A percentile compares a stretch with the other conserved stretches of the same genome.
These are phyloP conservation scores for Pichia cactophila DNA, from an alignment of 1,139 yeast species.

Conservation along the genomic window DNA sequence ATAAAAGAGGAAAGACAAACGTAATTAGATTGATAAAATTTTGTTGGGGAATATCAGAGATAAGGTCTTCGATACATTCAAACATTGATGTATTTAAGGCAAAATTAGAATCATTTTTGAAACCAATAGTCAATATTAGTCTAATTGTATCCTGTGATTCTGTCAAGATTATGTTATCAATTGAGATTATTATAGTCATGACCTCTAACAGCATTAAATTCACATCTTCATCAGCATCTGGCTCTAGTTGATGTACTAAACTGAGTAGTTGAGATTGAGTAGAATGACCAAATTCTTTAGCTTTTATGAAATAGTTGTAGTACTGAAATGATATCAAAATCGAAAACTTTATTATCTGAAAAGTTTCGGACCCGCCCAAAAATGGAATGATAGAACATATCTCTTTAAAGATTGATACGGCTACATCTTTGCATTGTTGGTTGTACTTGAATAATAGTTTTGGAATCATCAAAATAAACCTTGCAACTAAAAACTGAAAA, in stretches of 20 bases:
- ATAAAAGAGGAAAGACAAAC: conserved; percentile 45
- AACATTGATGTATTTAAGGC: conserved; percentile 53
- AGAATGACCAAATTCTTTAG: conserved; percentile 19
- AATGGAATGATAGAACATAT: conserved; percentile 25
- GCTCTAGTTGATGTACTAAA: conserved; percentile 39
- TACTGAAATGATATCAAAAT: conserved; percentile 48
- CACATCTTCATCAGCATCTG: conserved; percentile 74
- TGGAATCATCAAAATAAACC: conserved; percentile 47
- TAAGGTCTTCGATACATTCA: conserved; percentile 51
- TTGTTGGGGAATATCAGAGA: conserved; percentile 39
- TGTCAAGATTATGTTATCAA: conserved; percentile 34
- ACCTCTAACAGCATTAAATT: conserved; percentile 72
- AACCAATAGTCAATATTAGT: conserved; percentile 55
- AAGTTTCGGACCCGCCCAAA: conserved; percentile 15
- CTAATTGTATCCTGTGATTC: conserved; percentile 39
- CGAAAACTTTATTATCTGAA: conserved; percentile 35
- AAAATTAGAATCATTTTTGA: conserved; percentile 67
- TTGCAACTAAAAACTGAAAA: conserved; percentile 34
- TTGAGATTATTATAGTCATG: conserved; percentile 45
- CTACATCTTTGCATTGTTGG: conserved; percentile 33
- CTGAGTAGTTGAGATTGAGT: conserved; percentile 34
- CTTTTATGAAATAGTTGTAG: conserved; percentile 40
- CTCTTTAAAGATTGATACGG: conserved; percentile 33
- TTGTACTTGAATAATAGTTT: conserved; percentile 46
- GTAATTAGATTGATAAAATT: conserved; percentile 45